A percentile compares a stretch with the other conserved stretches of the same genome.
These are phyloP conservation scores for Zizania latifolia DNA, from an alignment of 176 grass and related monocot genomes.

Conservation along the genomic window DNA sequence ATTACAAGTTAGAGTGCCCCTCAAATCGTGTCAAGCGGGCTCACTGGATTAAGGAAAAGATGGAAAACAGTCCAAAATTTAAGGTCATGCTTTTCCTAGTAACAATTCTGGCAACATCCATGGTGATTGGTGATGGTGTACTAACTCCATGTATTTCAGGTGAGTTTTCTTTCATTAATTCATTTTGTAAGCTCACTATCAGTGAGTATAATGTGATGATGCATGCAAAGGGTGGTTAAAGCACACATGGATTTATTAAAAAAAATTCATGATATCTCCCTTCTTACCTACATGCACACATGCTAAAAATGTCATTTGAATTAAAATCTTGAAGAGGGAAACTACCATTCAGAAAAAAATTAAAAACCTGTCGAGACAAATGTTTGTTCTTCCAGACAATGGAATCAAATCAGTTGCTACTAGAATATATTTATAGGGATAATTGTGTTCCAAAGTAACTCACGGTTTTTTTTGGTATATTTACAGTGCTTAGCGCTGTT, in stretches of 20 bases:
- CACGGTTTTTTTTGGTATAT: background rate
- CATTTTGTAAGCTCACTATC: background rate
- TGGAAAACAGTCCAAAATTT: constrained; percentile 46
- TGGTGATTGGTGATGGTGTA: constrained; percentile 56
- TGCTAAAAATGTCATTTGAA: background rate
- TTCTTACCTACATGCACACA: background rate
- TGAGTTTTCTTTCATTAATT: background rate
- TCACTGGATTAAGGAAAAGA: constrained; percentile 50
- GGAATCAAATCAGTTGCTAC: background rate
- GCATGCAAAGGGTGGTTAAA: background rate
- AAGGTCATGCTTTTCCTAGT: constrained; percentile 38
- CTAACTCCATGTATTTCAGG: constrained; percentile 51
- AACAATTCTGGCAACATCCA: constrained; percentile 41
- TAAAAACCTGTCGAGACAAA: background rate
- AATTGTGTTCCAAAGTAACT: background rate
- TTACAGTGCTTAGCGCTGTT: constrained; percentile 63
- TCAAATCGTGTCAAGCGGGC: constrained; percentile 32
- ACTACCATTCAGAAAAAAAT: background rate
- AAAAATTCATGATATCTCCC: background rate
- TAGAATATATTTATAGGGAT: constrained; percentile 21
- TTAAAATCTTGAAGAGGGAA: background rate
- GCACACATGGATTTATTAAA: background rate
- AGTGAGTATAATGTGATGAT: background rate
- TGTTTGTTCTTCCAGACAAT: constrained; percentile 2
- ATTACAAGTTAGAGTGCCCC: constrained; percentile 45